Evolutionary conservation across 208 protist species (phyloP).

Genomic region (Spongospora subterranea): DNA sequence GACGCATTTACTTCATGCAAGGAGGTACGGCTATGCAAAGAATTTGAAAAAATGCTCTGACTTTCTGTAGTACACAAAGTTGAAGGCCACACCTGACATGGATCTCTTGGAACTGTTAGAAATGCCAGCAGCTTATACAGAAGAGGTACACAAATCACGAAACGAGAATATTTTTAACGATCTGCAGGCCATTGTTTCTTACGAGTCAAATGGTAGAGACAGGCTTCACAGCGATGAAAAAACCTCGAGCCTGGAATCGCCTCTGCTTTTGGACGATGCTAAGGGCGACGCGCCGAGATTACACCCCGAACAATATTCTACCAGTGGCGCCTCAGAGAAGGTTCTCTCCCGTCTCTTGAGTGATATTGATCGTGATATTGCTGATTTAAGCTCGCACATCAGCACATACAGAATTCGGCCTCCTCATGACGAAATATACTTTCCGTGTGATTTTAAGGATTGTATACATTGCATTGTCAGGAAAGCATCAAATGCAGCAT

Average conservation of each 20-base stretch:
- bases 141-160: background rate
- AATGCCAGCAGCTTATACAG: background rate
- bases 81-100: conserved; percentile 52
- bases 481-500: background rate
- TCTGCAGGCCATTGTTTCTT: background rate
- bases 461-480: background rate
- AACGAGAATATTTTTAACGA: background rate
- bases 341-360: background rate
- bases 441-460: conserved; percentile 42
- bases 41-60: background rate
- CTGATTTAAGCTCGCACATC: conserved; percentile 1
- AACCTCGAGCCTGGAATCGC: background rate
- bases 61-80: background rate
- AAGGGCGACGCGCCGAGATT: background rate
- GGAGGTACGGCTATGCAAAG: background rate
- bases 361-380: background rate
- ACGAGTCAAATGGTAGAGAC: background rate
- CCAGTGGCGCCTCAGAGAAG: background rate
- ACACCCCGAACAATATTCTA: background rate
- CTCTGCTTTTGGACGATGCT: background rate
- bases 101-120: conserved; percentile 39
- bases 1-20: conserved; percentile 61
- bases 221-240: background rate
- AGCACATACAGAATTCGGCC: background rate
- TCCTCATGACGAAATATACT: conserved; percentile 5